These are phyloP conservation scores for Beauveria australis DNA, from an alignment of 2,329 filamentous ascomycete genomes.

Conservation along the genomic window DNA sequence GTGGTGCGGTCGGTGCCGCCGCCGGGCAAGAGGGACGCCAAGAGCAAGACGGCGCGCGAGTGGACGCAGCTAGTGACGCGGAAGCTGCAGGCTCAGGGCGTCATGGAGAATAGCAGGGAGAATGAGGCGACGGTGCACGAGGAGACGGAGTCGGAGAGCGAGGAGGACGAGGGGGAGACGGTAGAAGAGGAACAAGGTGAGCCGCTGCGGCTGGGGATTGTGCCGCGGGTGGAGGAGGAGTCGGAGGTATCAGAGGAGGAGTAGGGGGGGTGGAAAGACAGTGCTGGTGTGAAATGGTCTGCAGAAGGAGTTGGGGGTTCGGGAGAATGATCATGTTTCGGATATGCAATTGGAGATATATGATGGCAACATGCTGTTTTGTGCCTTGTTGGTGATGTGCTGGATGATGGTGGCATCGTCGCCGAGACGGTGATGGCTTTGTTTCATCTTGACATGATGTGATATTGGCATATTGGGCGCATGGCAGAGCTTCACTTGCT, in stretches of 20 bases:
- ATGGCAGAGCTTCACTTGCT: no score
- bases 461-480: no score
- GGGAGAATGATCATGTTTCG: no score
- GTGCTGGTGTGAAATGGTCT: neutral
- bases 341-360: no score
- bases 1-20: neutral
- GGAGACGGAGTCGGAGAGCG: neutral
- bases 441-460: no score
- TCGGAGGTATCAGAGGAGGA: constrained; percentile 3
- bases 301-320: no score
- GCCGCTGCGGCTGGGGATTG: neutral
- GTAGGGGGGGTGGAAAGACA: neutral
- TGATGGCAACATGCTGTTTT: no score
- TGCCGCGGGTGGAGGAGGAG: neutral
- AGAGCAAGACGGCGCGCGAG: neutral
- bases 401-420: no score
- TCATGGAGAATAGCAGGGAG: neutral
- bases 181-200: neutral
- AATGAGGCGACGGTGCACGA: neutral
- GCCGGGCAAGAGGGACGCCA: neutral
- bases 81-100: neutral
- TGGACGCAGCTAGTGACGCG: neutral
- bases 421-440: no score
- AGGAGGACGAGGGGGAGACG: neutral
- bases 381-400: no score